These are phyloP conservation scores for Colletotrichum eleusines DNA, from an alignment of 2,329 filamentous ascomycete species.

Conservation along the genomic window DNA sequence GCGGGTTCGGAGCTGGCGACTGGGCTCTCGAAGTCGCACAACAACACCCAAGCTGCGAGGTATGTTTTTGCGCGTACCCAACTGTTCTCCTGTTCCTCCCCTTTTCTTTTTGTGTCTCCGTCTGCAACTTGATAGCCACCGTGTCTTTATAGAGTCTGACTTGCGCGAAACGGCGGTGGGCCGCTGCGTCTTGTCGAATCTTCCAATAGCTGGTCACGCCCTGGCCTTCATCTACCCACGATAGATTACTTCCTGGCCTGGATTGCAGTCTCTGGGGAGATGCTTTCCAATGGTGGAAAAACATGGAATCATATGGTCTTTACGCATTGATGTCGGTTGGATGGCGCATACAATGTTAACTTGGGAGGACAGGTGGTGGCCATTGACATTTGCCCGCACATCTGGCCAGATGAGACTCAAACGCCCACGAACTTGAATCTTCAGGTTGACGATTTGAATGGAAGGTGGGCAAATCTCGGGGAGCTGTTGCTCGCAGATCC, in stretches of 20 bases:
- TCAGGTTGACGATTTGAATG: slow-evolving; percentile 80
- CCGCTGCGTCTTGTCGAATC: not conserved
- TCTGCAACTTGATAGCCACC: not conserved
- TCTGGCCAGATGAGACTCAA: slow-evolving; percentile 69
- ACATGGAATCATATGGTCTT: not conserved
- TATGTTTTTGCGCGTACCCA: slow-evolving; percentile 51
- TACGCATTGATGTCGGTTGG: not conserved
- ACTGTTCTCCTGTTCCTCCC: not conserved
- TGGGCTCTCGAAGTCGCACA: slow-evolving; percentile 79
- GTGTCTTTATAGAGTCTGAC: not conserved
- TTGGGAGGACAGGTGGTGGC: slow-evolving; percentile 70
- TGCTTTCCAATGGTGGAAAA: not conserved
- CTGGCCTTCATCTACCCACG: not conserved
- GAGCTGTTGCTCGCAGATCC: slow-evolving; percentile 48
- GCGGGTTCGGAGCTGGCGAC: slow-evolving; percentile 76
- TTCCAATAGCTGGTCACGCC: not conserved
- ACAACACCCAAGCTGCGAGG: slow-evolving; percentile 73
- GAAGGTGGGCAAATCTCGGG: slow-evolving; percentile 58
- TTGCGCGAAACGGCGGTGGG: not conserved
- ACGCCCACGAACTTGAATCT: slow-evolving; percentile 75
- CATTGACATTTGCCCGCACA: slow-evolving; percentile 78
- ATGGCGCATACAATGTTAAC: slow-evolving; percentile 35
- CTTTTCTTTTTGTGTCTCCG: not conserved
- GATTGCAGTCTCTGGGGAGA: slow-evolving; percentile 31
- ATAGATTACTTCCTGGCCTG: not conserved